Percentiles rank a stretch among this genome's conserved stretches.
Conservation (phyloP, 495 filamentous ascomycete genomes). For the Xylaria telfairii region DNA sequence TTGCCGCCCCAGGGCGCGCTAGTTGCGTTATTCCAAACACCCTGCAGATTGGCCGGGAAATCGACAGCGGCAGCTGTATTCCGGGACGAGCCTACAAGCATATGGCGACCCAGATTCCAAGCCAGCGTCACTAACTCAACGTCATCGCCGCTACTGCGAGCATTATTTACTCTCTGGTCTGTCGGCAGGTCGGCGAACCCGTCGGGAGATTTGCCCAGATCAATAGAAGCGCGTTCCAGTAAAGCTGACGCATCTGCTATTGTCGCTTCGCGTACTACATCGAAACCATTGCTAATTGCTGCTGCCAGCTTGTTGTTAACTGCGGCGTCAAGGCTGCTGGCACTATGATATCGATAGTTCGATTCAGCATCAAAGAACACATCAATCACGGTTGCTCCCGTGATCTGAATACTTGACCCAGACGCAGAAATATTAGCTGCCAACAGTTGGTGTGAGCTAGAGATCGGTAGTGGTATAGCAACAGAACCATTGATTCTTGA, state of each 20-base stretch:
- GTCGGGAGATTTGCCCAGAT: conserved; percentile 34
- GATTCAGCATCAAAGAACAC: conserved; percentile 34
- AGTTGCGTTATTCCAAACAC: conserved; percentile 61
- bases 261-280: conserved; percentile 28
- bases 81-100: conserved; percentile 52
- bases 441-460: conserved; percentile 30
- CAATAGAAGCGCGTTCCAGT: conserved; percentile 44
- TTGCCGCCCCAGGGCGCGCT: conserved; percentile 59
- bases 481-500: conserved; percentile 42
- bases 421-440: conserved; percentile 34
- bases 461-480: conserved; percentile 10
- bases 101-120: conserved; percentile 54
- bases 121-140: conserved; percentile 48
- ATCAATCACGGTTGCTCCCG: conserved; percentile 30
- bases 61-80: conserved; percentile 35
- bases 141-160: conserved; percentile 37
- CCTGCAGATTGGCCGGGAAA: conserved; percentile 63
- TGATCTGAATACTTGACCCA: conserved; percentile 28
- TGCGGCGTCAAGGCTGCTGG: conserved; percentile 37
- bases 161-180: conserved; percentile 35
- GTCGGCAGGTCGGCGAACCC: conserved; percentile 38
- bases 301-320: conserved; percentile 36
- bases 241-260: conserved; percentile 34
- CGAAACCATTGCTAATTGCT: conserved; percentile 22
- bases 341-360: conserved; percentile 27